Evolutionary conservation across 2,329 filamentous ascomycete genomes (phyloP).

Genomic region (Colletotrichum theobromicola): DNA sequence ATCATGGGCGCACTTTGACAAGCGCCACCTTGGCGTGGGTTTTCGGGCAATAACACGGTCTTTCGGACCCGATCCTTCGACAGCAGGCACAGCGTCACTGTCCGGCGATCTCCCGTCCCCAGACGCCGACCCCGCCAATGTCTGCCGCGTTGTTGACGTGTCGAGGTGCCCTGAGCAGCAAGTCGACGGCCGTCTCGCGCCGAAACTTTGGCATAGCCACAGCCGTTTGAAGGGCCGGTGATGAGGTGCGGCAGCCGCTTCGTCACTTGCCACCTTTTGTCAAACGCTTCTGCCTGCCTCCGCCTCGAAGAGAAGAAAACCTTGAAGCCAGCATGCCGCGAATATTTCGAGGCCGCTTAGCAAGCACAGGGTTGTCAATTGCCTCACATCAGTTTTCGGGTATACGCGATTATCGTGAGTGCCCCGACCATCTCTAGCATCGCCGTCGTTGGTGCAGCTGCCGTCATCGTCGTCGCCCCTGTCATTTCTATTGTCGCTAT

Average conservation of each 20-base stretch:
- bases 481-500: background rate
- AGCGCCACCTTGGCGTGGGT: background rate
- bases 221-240: background rate
- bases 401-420: background rate
- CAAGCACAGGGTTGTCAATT: background rate
- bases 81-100: background rate
- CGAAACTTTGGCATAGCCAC: background rate
- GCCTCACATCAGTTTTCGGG: background rate
- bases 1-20: conserved; percentile 11
- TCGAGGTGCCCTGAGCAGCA: background rate
- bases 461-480: background rate
- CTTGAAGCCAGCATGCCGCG: background rate
- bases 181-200: background rate
- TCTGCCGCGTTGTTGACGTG: background rate
- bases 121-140: background rate
- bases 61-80: conserved; percentile 1
- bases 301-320: background rate
- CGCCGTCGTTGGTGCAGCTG: too few species aligned
- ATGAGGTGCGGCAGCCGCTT: background rate
- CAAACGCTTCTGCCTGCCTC: background rate
- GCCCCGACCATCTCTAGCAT: background rate
- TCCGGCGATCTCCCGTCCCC: background rate
- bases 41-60: background rate
- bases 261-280: background rate
- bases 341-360: background rate